Evolutionary conservation across 2,329 filamentous ascomycete species (phyloP).

Genomic region (Fusarium anguioides): DNA sequence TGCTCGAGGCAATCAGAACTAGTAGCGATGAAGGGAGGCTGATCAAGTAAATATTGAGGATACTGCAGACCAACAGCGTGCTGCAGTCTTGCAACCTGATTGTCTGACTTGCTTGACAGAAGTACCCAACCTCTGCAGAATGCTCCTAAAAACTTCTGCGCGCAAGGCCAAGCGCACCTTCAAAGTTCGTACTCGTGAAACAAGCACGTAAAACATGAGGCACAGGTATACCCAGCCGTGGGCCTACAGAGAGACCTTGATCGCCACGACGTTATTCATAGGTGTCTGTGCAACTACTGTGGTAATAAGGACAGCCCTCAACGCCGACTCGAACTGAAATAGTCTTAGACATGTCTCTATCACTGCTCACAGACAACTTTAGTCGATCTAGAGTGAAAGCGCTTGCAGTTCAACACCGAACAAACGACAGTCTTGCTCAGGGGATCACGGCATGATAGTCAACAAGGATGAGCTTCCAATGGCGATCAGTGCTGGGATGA

Average conservation of each 20-base stretch:
- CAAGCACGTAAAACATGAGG: constrained; percentile 21
- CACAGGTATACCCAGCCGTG: constrained; percentile 25
- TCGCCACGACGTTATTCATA: constrained; percentile 17
- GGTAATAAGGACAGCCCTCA: constrained; percentile 1
- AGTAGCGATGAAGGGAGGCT: not conserved
- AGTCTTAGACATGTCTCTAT: constrained; percentile 33
- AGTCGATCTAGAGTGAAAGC: not conserved
- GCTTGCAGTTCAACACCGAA: constrained; percentile 10
- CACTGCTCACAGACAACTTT: constrained; percentile 1
- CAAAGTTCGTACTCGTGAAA: constrained; percentile 36
- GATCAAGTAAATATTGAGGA: not conserved
- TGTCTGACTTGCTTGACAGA: not conserved
- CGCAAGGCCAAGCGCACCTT: constrained; percentile 12
- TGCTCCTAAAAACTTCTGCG: constrained; percentile 1
- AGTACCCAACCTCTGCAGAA: not conserved
- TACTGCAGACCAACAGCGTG: not conserved
- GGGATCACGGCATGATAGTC: constrained; percentile 29
- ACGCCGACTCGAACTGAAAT: constrained; percentile 9
- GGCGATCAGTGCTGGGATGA: constrained; percentile 10
- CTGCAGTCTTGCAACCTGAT: constrained; percentile 1
- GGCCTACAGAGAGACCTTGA: constrained; percentile 28
- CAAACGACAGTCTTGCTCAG: constrained; percentile 17
- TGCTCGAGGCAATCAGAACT: not conserved
- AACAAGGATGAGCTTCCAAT: constrained; percentile 12
- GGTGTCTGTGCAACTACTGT: constrained; percentile 15